phyloP scores from a whole-genome alignment of 1,284 basidiomycete species.

The Hymenochaete sp. region DNA sequence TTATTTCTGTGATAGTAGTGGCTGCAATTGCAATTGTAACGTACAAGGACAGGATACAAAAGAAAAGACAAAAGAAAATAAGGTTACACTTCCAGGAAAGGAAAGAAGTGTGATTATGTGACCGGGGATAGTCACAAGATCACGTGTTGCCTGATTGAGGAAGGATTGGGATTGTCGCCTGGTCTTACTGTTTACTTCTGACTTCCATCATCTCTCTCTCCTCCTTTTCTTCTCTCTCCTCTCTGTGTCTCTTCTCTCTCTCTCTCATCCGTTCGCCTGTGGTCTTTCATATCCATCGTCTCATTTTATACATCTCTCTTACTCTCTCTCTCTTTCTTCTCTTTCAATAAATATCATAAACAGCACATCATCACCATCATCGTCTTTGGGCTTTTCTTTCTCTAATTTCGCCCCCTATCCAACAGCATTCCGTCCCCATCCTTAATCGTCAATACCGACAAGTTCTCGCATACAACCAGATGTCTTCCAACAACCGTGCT shows the following conservation, averaged over 20 bases:
- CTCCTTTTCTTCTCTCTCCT: constrained; percentile 17
- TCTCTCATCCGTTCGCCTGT: constrained; percentile 23
- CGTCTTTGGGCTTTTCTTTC: constrained; percentile 21
- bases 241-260: constrained; percentile 20
- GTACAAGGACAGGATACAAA: background rate
- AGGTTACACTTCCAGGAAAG: background rate
- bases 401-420: constrained; percentile 16
- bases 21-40: background rate
- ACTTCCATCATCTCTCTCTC: too few relatives aligned
- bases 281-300: constrained; percentile 12
- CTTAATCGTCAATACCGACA: constrained; percentile 28
- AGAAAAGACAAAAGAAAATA: background rate
- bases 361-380: constrained; percentile 10
- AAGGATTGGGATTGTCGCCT: too few relatives aligned
- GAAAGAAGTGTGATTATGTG: background rate
- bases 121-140: background rate
- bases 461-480: constrained; percentile 29
- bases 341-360: constrained; percentile 16
- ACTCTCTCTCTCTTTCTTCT: constrained; percentile 17
- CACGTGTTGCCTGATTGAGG: too few relatives aligned
- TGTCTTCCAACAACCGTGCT: constrained; percentile 56
- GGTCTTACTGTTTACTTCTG: too few relatives aligned
- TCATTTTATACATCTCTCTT: constrained; percentile 10
- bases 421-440: constrained; percentile 20
- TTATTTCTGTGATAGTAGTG: too few relatives aligned